Evolutionary conservation across 2,329 filamentous ascomycete species (phyloP).

Genomic region (Cephalotrichum gorgonifer): DNA sequence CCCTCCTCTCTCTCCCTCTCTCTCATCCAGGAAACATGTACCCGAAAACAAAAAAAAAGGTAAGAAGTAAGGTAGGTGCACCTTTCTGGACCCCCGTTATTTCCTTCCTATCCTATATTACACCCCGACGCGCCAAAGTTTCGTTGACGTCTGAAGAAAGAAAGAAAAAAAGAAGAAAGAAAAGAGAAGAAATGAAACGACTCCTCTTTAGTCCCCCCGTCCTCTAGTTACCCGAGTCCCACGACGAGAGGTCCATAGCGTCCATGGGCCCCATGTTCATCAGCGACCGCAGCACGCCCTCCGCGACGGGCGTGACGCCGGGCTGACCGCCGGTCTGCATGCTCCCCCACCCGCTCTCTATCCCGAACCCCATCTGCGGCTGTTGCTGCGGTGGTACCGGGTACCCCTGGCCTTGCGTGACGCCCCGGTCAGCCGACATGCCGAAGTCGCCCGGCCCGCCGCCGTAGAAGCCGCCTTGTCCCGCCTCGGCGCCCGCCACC

Average conservation of each 20-base stretch:
- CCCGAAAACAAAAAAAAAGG: too few species aligned
- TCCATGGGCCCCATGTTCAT: slow-evolving; percentile 52
- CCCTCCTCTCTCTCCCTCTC: too few species aligned
- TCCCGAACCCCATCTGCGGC: slow-evolving; percentile 27
- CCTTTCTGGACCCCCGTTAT: too few species aligned
- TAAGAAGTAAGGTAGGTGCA: too few species aligned
- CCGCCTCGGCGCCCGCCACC: slow-evolving; percentile 9
- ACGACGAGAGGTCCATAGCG: slow-evolving; percentile 43
- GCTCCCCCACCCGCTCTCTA: slow-evolving; percentile 34
- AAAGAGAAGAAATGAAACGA: not conserved
- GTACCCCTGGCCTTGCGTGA: slow-evolving; percentile 23
- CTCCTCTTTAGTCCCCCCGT: too few species aligned
- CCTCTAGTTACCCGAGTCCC: slow-evolving; percentile 27
- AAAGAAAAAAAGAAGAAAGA: not conserved
- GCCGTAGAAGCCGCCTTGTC: not conserved
- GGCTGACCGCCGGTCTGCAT: slow-evolving; percentile 25
- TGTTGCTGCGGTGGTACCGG: slow-evolving; percentile 24
- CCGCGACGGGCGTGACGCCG: slow-evolving; percentile 43
- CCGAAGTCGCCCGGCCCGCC: slow-evolving; percentile 27
- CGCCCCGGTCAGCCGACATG: slow-evolving; percentile 19
- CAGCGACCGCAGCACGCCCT: slow-evolving; percentile 45
- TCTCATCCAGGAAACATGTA: too few species aligned
- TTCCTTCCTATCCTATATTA: too few species aligned
- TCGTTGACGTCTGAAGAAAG: too few species aligned
- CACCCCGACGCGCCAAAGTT: too few species aligned